Percentiles rank a stretch among this genome's conserved stretches.
These are phyloP conservation scores for Aspergillus persii DNA, from an alignment of 2,329 filamentous ascomycete genomes.

Conservation along the genomic window DNA sequence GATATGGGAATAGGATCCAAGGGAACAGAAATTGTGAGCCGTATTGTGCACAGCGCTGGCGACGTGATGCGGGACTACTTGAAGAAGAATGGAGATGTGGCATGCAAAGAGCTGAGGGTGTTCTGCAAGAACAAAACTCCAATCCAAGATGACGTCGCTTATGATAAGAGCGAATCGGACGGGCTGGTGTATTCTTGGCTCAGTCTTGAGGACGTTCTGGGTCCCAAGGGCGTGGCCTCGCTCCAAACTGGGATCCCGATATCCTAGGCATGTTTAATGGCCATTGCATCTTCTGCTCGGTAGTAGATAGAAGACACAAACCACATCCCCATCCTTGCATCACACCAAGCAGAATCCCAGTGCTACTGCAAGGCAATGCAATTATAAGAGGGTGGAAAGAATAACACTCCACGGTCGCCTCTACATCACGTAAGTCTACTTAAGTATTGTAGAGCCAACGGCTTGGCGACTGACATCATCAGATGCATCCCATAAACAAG, in stretches of 20 bases:
- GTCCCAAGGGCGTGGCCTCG: slow-evolving; percentile 17
- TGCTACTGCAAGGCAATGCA: too few relatives aligned
- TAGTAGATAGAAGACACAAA: too few relatives aligned
- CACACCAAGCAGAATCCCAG: too few relatives aligned
- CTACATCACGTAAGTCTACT: too few relatives aligned
- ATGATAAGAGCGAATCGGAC: slow-evolving; percentile 13
- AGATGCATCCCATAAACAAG: not conserved
- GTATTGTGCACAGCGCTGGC: slow-evolving; percentile 24
- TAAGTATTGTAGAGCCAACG: too few relatives aligned
- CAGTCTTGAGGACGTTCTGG: slow-evolving; percentile 18
- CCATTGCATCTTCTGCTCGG: too few relatives aligned
- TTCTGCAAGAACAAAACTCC: slow-evolving; percentile 27
- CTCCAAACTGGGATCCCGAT: slow-evolving; percentile 24
- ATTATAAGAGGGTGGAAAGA: too few relatives aligned
- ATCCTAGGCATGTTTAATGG: slow-evolving; percentile 9
- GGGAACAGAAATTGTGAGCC: slow-evolving; percentile 13
- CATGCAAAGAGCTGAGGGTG: slow-evolving; percentile 25
- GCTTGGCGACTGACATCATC: not conserved
- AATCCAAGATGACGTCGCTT: slow-evolving; percentile 17
- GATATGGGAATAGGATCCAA: slow-evolving; percentile 12
- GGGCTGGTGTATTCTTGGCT: slow-evolving; percentile 13
- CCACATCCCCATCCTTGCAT: too few relatives aligned
- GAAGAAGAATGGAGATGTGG: slow-evolving; percentile 25
- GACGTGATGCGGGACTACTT: slow-evolving; percentile 28
- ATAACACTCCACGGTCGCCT: too few relatives aligned